Evolutionary conservation across 2,329 filamentous ascomycete species (phyloP).

Genomic region (Aspergillus piperis): DNA sequence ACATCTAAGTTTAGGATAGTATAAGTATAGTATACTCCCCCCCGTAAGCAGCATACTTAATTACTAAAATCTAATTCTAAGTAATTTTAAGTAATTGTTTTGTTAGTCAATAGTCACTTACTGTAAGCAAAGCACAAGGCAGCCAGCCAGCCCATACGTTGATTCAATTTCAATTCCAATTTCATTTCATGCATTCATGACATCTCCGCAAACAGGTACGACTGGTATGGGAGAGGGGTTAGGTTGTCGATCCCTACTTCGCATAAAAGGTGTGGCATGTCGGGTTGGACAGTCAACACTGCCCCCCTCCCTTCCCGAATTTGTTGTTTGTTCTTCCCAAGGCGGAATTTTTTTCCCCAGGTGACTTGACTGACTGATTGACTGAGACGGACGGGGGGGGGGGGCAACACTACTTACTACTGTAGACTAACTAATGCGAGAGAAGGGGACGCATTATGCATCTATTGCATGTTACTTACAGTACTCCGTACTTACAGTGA

Average conservation of each 20-base stretch:
- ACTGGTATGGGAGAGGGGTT: not conserved
- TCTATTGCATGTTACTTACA: not conserved
- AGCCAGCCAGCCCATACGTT: not conserved
- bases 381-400: no score
- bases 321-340: not conserved
- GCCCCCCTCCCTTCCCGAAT: slow-evolving; percentile 3
- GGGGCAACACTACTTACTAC: no score
- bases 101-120: not conserved
- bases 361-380: not conserved
- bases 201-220: slow-evolving; percentile 6
- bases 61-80: not conserved
- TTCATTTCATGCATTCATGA: not conserved
- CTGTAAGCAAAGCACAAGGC: not conserved
- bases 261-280: slow-evolving; percentile 3
- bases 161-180: no score
- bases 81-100: not conserved
- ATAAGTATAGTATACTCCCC: not conserved
- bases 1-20: no score
- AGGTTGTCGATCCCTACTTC: slow-evolving; percentile 6
- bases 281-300: slow-evolving; percentile 4
- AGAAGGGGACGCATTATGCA: not conserved
- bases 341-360: not conserved
- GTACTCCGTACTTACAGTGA: not conserved
- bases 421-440: not conserved
- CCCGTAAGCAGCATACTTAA: not conserved